These are phyloP conservation scores for Yamadazyma friedrichii DNA, from an alignment of 1,139 yeast species.

Conservation along the genomic window DNA sequence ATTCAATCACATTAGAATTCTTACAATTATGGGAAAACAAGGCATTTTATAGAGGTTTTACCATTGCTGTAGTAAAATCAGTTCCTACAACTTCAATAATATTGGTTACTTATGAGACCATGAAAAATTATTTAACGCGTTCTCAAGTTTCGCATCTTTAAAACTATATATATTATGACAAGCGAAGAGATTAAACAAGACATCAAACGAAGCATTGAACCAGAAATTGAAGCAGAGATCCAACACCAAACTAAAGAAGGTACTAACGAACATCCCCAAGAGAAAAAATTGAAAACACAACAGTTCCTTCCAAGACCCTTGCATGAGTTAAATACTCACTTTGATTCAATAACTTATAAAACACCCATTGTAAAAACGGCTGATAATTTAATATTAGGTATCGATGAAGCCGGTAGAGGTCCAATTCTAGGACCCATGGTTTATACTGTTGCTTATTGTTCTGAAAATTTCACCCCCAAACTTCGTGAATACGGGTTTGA, in stretches of 20 bases:
- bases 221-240: background rate
- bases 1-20: slow-evolving; percentile 9
- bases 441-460: slow-evolving; percentile 81
- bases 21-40: slow-evolving; percentile 40
- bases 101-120: slow-evolving; percentile 61
- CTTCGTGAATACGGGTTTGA: slow-evolving; percentile 77
- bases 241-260: background rate
- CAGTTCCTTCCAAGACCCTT: slow-evolving; percentile 37
- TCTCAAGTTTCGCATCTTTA: slow-evolving; percentile 5
- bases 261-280: background rate
- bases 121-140: slow-evolving; percentile 19
- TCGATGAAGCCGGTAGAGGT: slow-evolving; percentile 98
- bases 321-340: slow-evolving; percentile 21
- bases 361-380: slow-evolving; percentile 28
- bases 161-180: background rate
- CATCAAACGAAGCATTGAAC: too few relatives aligned
- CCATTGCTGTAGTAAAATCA: slow-evolving; percentile 60
- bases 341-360: slow-evolving; percentile 35
- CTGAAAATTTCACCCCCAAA: slow-evolving; percentile 48
- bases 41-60: slow-evolving; percentile 78
- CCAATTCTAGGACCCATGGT: slow-evolving; percentile 98
- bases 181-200: slow-evolving; percentile 7
- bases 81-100: slow-evolving; percentile 77
- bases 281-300: slow-evolving; percentile 1
- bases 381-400: slow-evolving; percentile 63